These are phyloP conservation scores for Ceratobasidium sp. DNA, from an alignment of 1,284 basidiomycete species.

Conservation along the genomic window DNA sequence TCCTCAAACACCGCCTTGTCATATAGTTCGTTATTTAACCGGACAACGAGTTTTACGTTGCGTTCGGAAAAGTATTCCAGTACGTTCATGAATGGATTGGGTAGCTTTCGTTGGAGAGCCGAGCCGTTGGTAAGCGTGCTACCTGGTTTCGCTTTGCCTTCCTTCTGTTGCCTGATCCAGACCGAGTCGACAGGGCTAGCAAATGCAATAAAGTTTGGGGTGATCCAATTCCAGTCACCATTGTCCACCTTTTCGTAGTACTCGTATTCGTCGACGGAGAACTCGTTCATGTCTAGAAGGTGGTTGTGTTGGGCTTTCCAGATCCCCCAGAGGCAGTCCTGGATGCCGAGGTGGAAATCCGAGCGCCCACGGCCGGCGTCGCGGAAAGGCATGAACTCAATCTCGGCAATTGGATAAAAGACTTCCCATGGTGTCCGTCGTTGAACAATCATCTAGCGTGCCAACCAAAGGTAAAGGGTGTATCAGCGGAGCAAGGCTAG, in stretches of 20 bases:
- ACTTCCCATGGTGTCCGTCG: constrained; percentile 94
- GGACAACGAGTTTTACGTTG: constrained; percentile 90
- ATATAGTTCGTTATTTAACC: constrained; percentile 95
- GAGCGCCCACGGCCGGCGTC: constrained; percentile 94
- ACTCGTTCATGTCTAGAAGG: constrained; percentile 91
- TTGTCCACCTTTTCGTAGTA: constrained; percentile 95
- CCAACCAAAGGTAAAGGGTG: not conserved
- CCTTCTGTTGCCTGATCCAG: constrained; percentile 60
- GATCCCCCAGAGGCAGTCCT: constrained; percentile 94
- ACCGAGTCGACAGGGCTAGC: constrained; percentile 88
- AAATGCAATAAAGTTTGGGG: constrained; percentile 93
- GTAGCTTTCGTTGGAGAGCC: constrained; percentile 79
- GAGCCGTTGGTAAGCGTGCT: constrained; percentile 49
- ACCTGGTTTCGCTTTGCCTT: constrained; percentile 51
- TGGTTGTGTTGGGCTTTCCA: constrained; percentile 93
- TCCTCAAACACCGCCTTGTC: constrained; percentile 86
- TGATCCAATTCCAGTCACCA: constrained; percentile 98
- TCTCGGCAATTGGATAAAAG: constrained; percentile 88
- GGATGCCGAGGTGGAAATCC: constrained; percentile 92
- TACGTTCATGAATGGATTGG: constrained; percentile 85
- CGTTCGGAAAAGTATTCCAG: constrained; percentile 91
- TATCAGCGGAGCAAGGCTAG: not conserved
- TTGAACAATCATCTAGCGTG: constrained; percentile 87
- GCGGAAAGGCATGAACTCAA: constrained; percentile 94
- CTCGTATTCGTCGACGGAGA: constrained; percentile 90